Conservation (phyloP, 148 eudicot species). For the Spergularia bocconei region DNA sequence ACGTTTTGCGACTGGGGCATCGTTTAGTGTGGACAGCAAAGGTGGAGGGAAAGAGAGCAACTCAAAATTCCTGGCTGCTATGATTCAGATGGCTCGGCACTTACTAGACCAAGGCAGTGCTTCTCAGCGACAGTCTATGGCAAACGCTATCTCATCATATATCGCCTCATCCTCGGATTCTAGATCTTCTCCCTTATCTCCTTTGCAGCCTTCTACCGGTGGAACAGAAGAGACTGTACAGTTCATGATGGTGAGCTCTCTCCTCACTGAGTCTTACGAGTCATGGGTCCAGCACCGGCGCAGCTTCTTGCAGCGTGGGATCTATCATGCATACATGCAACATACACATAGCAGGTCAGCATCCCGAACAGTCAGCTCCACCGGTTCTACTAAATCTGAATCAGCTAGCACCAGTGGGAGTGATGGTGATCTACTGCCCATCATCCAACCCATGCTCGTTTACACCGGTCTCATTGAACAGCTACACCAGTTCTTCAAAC, state of each 20-base stretch:
- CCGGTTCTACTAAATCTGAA: constrained; percentile 29
- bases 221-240: constrained; percentile 93
- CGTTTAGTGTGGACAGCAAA: constrained; percentile 74
- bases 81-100: constrained; percentile 95
- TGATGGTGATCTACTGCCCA: constrained; percentile 53
- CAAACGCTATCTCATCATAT: constrained; percentile 60
- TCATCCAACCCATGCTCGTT: constrained; percentile 90
- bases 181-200: constrained; percentile 40
- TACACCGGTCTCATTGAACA: constrained; percentile 94
- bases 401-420: constrained; percentile 25
- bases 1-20: constrained; percentile 95
- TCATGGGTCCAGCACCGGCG: constrained; percentile 89
- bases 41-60: constrained; percentile 99
- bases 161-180: constrained; percentile 60
- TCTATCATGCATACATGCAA: constrained; percentile 95
- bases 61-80: constrained; percentile 80
- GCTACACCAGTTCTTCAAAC: constrained; percentile 79
- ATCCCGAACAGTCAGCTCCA: constrained; percentile 38
- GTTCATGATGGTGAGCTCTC: constrained; percentile 98
- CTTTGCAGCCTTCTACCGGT: constrained; percentile 43
- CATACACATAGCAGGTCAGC: constrained; percentile 55
- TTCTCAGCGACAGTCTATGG: constrained; percentile 70
- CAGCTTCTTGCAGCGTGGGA: constrained; percentile 83
- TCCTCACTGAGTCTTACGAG: constrained; percentile 80
- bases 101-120: constrained; percentile 70